phyloP scores from a whole-genome alignment of 2,329 filamentous ascomycete species.

The Botrytis paeoniae region DNA sequence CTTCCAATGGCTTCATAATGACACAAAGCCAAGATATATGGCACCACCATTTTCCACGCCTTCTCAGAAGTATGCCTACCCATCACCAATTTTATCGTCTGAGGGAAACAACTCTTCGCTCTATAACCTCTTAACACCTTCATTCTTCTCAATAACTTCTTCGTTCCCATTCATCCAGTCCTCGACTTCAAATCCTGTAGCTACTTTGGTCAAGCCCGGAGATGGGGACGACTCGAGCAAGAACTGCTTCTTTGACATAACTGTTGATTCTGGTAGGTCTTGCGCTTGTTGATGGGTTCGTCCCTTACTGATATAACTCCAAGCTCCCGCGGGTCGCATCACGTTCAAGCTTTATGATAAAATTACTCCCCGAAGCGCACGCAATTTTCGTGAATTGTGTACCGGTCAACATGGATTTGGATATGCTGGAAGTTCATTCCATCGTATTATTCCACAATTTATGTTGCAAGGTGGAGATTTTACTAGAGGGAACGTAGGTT shows the following conservation, averaged over 20 bases:
- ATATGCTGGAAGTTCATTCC: constrained; percentile 81
- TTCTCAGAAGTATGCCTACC: constrained; percentile 10
- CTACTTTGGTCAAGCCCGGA: background rate
- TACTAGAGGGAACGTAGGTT: constrained; percentile 80
- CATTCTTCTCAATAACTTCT: constrained; percentile 15
- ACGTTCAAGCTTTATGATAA: constrained; percentile 77
- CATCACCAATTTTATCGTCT: background rate
- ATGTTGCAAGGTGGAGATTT: constrained; percentile 98
- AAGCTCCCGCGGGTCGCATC: constrained; percentile 60
- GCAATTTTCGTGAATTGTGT: constrained; percentile 93
- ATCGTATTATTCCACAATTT: constrained; percentile 89
- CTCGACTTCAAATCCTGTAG: background rate
- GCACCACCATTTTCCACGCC: background rate
- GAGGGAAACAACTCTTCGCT: constrained; percentile 6
- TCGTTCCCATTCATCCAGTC: constrained; percentile 10
- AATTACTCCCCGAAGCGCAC: constrained; percentile 91
- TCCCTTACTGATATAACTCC: background rate
- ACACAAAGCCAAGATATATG: constrained; percentile 8
- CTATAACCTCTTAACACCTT: constrained; percentile 10
- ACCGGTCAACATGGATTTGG: constrained; percentile 79
- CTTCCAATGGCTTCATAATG: constrained; percentile 14
- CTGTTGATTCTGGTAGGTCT: constrained; percentile 5
- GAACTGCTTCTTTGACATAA: constrained; percentile 18
- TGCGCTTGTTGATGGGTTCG: too few species aligned
- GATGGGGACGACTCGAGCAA: background rate